Evolutionary conservation across 1,284 basidiomycete species (phyloP).

Genomic region (Cutaneotrichosporon curvatum): DNA sequence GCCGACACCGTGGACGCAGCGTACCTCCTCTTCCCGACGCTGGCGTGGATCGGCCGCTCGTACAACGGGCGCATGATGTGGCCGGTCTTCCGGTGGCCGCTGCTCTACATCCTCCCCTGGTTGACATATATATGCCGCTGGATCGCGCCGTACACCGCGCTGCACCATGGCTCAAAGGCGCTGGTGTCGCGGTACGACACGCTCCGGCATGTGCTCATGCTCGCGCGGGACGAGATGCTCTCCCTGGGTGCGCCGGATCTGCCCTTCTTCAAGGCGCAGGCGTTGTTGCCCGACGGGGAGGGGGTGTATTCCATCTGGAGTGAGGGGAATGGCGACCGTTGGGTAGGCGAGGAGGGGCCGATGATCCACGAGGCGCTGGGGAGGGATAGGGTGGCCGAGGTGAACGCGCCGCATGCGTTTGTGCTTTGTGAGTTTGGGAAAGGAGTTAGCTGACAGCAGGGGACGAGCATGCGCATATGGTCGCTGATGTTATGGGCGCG

Average conservation of each 20-base stretch:
- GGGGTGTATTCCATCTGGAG: constrained; percentile 32
- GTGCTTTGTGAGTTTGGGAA: constrained; percentile 31
- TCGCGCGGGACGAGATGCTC: constrained; percentile 42
- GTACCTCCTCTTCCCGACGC: constrained; percentile 36
- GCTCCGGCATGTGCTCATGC: constrained; percentile 32
- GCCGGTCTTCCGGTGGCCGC: constrained; percentile 41
- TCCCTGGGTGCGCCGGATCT: constrained; percentile 36
- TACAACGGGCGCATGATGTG: constrained; percentile 39
- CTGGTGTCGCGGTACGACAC: constrained; percentile 34
- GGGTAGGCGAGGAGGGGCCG: constrained; percentile 40
- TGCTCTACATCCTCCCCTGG: constrained; percentile 24
- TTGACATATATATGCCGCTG: constrained; percentile 19
- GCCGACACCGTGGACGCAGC: constrained; percentile 13
- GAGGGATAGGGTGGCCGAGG: constrained; percentile 21
- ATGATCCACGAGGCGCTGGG: constrained; percentile 30
- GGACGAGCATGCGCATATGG: constrained; percentile 24
- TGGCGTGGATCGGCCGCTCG: constrained; percentile 38
- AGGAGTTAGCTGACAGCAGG: constrained; percentile 14
- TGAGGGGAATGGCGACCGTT: constrained; percentile 30
- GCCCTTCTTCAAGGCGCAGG: constrained; percentile 28
- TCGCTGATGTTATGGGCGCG: constrained; percentile 29
- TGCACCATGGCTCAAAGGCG: constrained; percentile 28
- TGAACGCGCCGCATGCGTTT: constrained; percentile 39
- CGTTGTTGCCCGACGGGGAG: background rate
- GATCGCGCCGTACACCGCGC: constrained; percentile 23